Percentiles rank a stretch among this genome's conserved stretches.
Conservation (phyloP, 345 rosid species). For the Acer negundo region DNA sequence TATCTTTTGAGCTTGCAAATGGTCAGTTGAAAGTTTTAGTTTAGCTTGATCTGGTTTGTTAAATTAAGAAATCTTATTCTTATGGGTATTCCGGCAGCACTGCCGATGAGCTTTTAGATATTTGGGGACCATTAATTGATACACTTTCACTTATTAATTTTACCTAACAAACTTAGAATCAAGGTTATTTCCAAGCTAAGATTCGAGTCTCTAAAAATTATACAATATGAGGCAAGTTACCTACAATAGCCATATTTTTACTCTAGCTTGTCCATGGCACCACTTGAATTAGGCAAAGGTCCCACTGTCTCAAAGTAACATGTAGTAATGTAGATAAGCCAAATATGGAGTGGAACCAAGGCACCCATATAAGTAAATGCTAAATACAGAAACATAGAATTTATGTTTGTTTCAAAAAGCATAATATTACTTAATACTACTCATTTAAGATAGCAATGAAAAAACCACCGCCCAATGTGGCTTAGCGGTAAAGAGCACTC, state of each 20-base stretch:
- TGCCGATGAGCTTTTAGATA: not conserved
- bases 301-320: not conserved
- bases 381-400: not conserved
- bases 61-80: not conserved
- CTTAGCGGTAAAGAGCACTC: too few species aligned
- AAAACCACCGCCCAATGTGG: too few species aligned
- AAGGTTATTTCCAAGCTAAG: not conserved
- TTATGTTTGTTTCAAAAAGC: not conserved
- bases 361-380: not conserved
- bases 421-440: not conserved
- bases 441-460: not conserved
- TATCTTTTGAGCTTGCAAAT: not conserved
- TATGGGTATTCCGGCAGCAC: not conserved
- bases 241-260: not conserved
- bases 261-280: not conserved
- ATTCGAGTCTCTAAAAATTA: not conserved
- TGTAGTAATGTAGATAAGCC: not conserved
- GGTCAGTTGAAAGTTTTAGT: not conserved
- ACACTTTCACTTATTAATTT: not conserved
- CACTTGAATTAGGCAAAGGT: not conserved
- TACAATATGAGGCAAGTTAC: not conserved
- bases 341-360: not conserved
- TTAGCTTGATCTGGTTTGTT: not conserved
- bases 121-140: not conserved
- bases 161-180: not conserved